phyloP scores from a whole-genome alignment of 1,284 basidiomycete species.

The Apiotrichum gamsii region DNA sequence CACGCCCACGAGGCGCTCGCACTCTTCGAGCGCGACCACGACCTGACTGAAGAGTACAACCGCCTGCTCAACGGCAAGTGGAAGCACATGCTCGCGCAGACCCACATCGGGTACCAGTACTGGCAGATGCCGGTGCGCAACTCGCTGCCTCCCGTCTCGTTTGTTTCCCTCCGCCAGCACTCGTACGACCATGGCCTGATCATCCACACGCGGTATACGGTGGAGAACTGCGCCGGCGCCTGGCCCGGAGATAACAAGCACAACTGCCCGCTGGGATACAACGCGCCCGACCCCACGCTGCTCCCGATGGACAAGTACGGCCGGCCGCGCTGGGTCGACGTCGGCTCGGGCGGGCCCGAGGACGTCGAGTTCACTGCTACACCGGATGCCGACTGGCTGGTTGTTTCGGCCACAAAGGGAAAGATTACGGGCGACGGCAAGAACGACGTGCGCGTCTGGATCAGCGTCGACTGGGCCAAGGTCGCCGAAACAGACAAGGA shows the following conservation, averaged over 20 bases:
- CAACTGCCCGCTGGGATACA: slow-evolving; percentile 52
- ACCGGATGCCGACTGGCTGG: slow-evolving; percentile 55
- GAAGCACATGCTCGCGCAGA: slow-evolving; percentile 59
- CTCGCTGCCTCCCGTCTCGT: slow-evolving; percentile 38
- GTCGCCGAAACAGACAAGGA: not conserved
- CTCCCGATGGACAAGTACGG: slow-evolving; percentile 56
- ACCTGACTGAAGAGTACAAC: slow-evolving; percentile 52
- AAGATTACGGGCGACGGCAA: slow-evolving; percentile 51
- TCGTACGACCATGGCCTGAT: not conserved
- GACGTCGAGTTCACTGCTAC: slow-evolving; percentile 56
- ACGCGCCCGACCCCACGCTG: slow-evolving; percentile 52
- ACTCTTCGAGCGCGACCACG: slow-evolving; percentile 22
- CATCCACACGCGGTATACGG: slow-evolving; percentile 56
- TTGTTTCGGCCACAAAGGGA: slow-evolving; percentile 51
- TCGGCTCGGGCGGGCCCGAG: slow-evolving; percentile 57
- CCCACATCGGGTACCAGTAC: slow-evolving; percentile 47
- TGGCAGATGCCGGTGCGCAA: slow-evolving; percentile 65
- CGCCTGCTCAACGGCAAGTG: slow-evolving; percentile 54
- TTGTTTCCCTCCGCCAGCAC: slow-evolving; percentile 3
- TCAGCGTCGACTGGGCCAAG: slow-evolving; percentile 57
- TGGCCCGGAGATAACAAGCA: slow-evolving; percentile 38
- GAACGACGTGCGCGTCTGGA: slow-evolving; percentile 54
- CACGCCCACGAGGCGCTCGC: slow-evolving; percentile 55
- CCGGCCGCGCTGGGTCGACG: slow-evolving; percentile 56
- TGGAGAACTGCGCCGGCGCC: slow-evolving; percentile 55